Percentiles rank a stretch among this genome's conserved stretches.
phyloP scores from a whole-genome alignment of 805 yeast species.

The Pichia nanzhaoensis region DNA sequence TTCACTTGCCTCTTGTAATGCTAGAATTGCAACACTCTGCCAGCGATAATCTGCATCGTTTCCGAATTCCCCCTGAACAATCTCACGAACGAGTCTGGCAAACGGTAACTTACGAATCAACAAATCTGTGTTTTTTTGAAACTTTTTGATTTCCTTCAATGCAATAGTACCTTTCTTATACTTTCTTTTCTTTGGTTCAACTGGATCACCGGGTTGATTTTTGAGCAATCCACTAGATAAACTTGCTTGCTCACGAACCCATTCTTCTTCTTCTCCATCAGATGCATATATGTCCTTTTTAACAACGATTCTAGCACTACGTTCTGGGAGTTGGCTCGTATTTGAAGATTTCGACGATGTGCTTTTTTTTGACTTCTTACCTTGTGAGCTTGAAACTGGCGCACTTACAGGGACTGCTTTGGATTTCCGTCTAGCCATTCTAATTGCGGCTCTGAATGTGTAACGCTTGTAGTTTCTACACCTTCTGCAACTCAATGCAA shows the following conservation, averaged over 20 bases:
- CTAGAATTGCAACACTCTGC: slow-evolving; percentile 74
- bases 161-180: slow-evolving; percentile 64
- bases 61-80: slow-evolving; percentile 55
- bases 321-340: neutral
- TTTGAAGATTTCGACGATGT: neutral
- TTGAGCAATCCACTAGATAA: slow-evolving; percentile 32
- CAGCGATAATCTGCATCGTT: slow-evolving; percentile 55
- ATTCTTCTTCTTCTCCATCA: slow-evolving; percentile 4
- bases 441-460: neutral
- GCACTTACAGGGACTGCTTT: slow-evolving; percentile 1
- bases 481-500: too few species aligned
- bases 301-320: neutral
- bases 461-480: too few species aligned
- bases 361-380: neutral
- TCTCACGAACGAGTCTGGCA: slow-evolving; percentile 69
- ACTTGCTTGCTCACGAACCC: neutral
- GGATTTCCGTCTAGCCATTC: slow-evolving; percentile 9
- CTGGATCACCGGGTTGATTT: slow-evolving; percentile 52
- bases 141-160: slow-evolving; percentile 58
- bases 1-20: slow-evolving; percentile 76
- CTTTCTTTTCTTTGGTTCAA: slow-evolving; percentile 30
- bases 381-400: neutral
- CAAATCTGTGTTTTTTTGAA: slow-evolving; percentile 61
- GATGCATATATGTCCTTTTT: slow-evolving; percentile 10
- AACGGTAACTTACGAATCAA: slow-evolving; percentile 68